Base-by-base conservation (phyloP, 2,329 filamentous ascomycete species). In the Lachnellula occidentalis region DNA sequence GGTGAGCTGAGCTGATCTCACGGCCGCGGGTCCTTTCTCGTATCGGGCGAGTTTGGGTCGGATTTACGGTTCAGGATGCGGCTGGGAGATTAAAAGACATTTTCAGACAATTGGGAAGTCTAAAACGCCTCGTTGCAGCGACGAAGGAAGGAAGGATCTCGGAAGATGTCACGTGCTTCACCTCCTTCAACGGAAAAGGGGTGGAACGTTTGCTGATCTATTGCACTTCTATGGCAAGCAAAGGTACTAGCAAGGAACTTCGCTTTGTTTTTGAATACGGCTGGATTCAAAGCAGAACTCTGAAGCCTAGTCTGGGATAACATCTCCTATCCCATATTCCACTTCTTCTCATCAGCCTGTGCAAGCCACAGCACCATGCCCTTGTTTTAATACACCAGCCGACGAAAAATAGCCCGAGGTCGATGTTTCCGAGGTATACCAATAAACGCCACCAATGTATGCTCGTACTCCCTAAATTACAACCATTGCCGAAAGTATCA, bases 401-500 rank as follows among this genome's bases (percentile, higher is more conserved):
- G 37, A 43, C 19, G 17, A 39, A 39, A 39, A 39, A 17, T 34
- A 12, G 2, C 19, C 9, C 22, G 21, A 43, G 22, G n/a, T 22
- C 19, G 5, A 50, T n/a, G 22, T 12, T 34, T 24, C 21, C 36
- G 36, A 21, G 45, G 46, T 54, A 50, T 50, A 31, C 37, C 50
- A 46, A 41, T 53, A 12, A 56, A 56, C 50, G 50, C 54, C 54
- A 48, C 54, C 54, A 53, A 53, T 53, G 48, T 34, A 53, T 56
- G 50, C 51, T 53, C 19, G 4, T 31, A n/a, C 21, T 39, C 19
- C 31, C 27, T 56, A 56, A 34, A 50, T 47, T 56, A 56, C 54
- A 56, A n/a, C 8, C 41, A 27, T 37, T 27, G 34, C 27, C 11
- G 19, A 43, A 21, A 11, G 15, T 46, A 27, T 49, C 39, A 58